A percentile compares a stretch with the other conserved stretches of the same genome.
phyloP scores from a whole-genome alignment of 2,329 filamentous ascomycete species.

The Thielaviopsis punctulata region DNA sequence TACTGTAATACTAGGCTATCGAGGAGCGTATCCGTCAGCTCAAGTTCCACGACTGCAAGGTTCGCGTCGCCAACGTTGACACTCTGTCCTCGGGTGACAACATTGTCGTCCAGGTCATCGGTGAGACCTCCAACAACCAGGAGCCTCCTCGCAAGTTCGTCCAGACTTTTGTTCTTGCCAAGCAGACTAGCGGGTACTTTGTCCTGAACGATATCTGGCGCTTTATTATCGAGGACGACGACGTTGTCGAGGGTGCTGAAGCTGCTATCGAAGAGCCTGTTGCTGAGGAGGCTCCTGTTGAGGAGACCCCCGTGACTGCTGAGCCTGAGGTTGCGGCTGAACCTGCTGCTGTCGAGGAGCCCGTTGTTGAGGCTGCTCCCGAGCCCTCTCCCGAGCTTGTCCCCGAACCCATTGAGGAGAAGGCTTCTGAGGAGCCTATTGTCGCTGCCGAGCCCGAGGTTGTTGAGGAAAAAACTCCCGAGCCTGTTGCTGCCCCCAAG shows the following conservation, averaged over 20 bases:
- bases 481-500: slow-evolving; percentile 3
- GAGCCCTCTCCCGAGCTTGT: slow-evolving; percentile 14
- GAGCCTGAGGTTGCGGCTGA: slow-evolving; percentile 15
- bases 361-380: slow-evolving; percentile 24
- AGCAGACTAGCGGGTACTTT: slow-evolving; percentile 94
- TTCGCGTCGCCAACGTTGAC: slow-evolving; percentile 94
- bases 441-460: slow-evolving; percentile 18
- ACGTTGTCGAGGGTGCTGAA: slow-evolving; percentile 31
- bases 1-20: slow-evolving; percentile 48
- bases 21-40: slow-evolving; percentile 86
- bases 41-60: slow-evolving; percentile 94
- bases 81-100: slow-evolving; percentile 82
- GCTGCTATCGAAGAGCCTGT: slow-evolving; percentile 17
- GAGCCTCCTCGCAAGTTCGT: slow-evolving; percentile 88
- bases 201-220: slow-evolving; percentile 97
- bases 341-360: slow-evolving; percentile 13
- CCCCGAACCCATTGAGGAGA: background rate
- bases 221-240: slow-evolving; percentile 76
- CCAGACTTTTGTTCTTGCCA: slow-evolving; percentile 91
- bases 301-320: slow-evolving; percentile 17
- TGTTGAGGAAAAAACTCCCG: slow-evolving; percentile 16
- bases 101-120: slow-evolving; percentile 96
- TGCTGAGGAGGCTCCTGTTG: no score
- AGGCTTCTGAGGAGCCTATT: slow-evolving; percentile 15
- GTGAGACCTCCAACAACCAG: slow-evolving; percentile 89